Percentiles rank a stretch among this genome's conserved stretches.
These are phyloP conservation scores for Penicillium daleae DNA, from an alignment of 495 filamentous ascomycete genomes.

Conservation along the genomic window DNA sequence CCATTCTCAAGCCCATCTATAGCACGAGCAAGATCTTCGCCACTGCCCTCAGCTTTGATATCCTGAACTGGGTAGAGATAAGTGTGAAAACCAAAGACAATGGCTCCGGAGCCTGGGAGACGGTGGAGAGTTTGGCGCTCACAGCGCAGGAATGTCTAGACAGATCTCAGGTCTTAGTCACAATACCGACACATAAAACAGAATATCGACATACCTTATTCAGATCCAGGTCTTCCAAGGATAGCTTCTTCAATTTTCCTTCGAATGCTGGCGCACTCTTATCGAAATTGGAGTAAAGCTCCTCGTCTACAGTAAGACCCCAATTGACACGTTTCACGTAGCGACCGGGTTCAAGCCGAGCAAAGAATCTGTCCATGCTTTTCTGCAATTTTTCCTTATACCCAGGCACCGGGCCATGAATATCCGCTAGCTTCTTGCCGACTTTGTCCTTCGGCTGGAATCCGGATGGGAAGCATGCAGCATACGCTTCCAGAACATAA, in stretches of 20 bases:
- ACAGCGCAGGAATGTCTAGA: conserved; percentile 62
- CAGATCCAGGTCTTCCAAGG: conserved; percentile 45
- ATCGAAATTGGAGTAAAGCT: conserved; percentile 32
- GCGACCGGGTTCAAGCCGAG: conserved; percentile 42
- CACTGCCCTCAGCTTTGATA: conserved; percentile 70
- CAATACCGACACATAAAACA: neutral
- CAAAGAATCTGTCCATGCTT: conserved; percentile 81
- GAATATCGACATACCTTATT: conserved; percentile 42
- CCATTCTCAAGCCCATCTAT: conserved; percentile 74
- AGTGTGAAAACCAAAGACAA: conserved; percentile 81
- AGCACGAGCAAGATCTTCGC: conserved; percentile 65
- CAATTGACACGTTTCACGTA: conserved; percentile 57
- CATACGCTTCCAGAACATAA: conserved; percentile 69
- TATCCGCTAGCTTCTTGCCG: conserved; percentile 60
- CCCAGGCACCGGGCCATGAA: conserved; percentile 71
- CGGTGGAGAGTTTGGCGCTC: conserved; percentile 81
- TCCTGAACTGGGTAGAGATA: conserved; percentile 70
- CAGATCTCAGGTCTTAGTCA: neutral
- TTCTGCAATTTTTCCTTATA: conserved; percentile 71
- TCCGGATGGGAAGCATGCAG: conserved; percentile 73
- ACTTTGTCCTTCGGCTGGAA: conserved; percentile 70
- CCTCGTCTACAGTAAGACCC: conserved; percentile 55
- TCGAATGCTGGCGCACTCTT: conserved; percentile 32
- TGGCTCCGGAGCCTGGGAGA: conserved; percentile 63
- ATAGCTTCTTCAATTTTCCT: conserved; percentile 6